phyloP scores from a whole-genome alignment of 2,329 filamentous ascomycete genomes.

The Neofusicoccum laricinum region DNA sequence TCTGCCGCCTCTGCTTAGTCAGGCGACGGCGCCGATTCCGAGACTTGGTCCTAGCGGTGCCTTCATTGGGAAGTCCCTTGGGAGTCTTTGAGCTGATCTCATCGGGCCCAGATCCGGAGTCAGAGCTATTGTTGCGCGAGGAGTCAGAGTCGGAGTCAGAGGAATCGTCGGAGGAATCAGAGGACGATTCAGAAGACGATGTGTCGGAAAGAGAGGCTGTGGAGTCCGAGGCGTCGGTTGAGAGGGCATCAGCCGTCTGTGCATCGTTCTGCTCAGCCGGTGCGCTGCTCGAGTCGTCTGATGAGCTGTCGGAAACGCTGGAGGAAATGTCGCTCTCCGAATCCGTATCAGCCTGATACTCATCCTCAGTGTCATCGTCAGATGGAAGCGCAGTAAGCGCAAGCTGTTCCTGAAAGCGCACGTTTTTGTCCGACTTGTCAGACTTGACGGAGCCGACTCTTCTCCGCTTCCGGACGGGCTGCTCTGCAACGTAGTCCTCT shows the following conservation, averaged over 20 bases:
- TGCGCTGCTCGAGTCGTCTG: background rate
- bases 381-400: constrained; percentile 1
- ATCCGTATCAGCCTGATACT: constrained; percentile 19
- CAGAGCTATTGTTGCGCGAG: constrained; percentile 33
- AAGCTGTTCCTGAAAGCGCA: constrained; percentile 15
- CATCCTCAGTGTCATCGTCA: constrained; percentile 17
- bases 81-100: constrained; percentile 28
- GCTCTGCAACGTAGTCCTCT: constrained; percentile 32
- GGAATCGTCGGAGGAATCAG: constrained; percentile 16
- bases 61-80: constrained; percentile 24
- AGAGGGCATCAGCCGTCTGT: background rate
- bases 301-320: background rate
- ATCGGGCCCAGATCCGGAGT: constrained; percentile 46
- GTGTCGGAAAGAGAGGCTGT: constrained; percentile 34
- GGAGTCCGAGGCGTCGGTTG: constrained; percentile 21
- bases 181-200: constrained; percentile 42
- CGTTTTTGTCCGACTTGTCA: constrained; percentile 20
- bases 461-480: constrained; percentile 19
- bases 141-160: constrained; percentile 7
- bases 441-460: constrained; percentile 3
- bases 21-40: constrained; percentile 30
- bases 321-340: background rate
- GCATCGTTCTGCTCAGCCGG: background rate
- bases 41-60: constrained; percentile 42
- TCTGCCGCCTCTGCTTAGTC: background rate